phyloP scores from a whole-genome alignment of 2,329 filamentous ascomycete genomes.

The Aspergillus brunneoviolaceus region DNA sequence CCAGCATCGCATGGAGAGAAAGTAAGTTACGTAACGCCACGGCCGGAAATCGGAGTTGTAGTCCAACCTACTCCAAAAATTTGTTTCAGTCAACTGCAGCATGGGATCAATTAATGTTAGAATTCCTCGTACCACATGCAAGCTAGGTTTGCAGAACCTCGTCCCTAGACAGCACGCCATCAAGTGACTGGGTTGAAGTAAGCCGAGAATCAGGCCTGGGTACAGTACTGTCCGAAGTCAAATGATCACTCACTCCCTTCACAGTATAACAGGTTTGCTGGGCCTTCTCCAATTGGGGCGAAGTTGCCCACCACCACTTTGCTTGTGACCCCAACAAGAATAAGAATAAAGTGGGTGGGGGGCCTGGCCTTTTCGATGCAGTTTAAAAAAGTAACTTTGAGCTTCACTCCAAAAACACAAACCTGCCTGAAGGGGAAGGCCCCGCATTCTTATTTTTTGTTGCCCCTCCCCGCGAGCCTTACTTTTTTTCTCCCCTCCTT shows the following conservation, averaged over 20 bases:
- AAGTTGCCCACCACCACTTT: background rate
- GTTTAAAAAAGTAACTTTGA: background rate
- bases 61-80: background rate
- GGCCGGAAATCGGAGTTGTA: slow-evolving; percentile 4
- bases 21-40: slow-evolving; percentile 1
- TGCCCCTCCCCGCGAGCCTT: background rate
- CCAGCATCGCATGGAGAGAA: background rate
- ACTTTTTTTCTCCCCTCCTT: background rate
- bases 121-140: background rate
- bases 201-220: too few species aligned
- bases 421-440: background rate
- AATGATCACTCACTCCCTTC: background rate
- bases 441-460: slow-evolving; percentile 1
- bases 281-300: background rate
- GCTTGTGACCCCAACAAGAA: background rate
- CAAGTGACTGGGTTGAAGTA: too few species aligned
- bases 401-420: background rate
- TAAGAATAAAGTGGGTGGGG: background rate
- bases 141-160: background rate
- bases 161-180: too few species aligned
- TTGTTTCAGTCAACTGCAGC: background rate
- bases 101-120: background rate
- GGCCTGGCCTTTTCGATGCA: background rate
- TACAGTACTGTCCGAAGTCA: background rate
- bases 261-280: background rate